A percentile compares a stretch with the other conserved stretches of the same genome.
These are phyloP conservation scores for Trametes versicolor DNA, from an alignment of 1,284 basidiomycete genomes.

Conservation along the genomic window DNA sequence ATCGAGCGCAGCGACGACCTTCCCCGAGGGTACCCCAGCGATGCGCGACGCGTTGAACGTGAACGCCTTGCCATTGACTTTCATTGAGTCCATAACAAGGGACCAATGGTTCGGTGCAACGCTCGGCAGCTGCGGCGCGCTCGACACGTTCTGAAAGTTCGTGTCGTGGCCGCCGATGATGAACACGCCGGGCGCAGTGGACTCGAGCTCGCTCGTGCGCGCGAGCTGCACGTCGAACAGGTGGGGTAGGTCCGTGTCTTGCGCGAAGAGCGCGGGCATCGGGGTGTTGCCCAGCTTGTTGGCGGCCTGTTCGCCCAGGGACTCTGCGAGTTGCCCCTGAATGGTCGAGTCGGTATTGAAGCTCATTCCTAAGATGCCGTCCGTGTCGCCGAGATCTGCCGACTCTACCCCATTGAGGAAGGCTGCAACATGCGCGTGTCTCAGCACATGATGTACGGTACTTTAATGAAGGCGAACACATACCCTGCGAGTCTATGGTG, in stretches of 20 bases:
- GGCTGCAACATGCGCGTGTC: conserved; percentile 25
- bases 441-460: neutral
- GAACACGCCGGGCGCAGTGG: conserved; percentile 41
- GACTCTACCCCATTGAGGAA: conserved; percentile 41
- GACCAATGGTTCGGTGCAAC: conserved; percentile 55
- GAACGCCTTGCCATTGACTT: conserved; percentile 41
- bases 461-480: neutral
- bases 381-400: conserved; percentile 5
- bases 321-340: conserved; percentile 3
- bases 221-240: conserved; percentile 43
- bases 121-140: conserved; percentile 47
- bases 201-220: conserved; percentile 38
- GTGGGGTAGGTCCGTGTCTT: conserved; percentile 32
- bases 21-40: conserved; percentile 38
- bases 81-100: conserved; percentile 43
- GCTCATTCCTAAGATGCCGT: conserved; percentile 27
- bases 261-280: conserved; percentile 25
- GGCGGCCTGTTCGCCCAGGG: conserved; percentile 13
- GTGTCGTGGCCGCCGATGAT: conserved; percentile 42
- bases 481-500: conserved; percentile 42
- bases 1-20: conserved; percentile 43
- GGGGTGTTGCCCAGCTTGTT: conserved; percentile 12
- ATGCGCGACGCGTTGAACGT: conserved; percentile 41
- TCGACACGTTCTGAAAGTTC: conserved; percentile 33
- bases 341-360: conserved; percentile 26